Evolutionary conservation across 2,329 filamentous ascomycete genomes (phyloP), one percentile per base, ranked within the genome.

Genomic region (Passalora sequoiae): DNA sequence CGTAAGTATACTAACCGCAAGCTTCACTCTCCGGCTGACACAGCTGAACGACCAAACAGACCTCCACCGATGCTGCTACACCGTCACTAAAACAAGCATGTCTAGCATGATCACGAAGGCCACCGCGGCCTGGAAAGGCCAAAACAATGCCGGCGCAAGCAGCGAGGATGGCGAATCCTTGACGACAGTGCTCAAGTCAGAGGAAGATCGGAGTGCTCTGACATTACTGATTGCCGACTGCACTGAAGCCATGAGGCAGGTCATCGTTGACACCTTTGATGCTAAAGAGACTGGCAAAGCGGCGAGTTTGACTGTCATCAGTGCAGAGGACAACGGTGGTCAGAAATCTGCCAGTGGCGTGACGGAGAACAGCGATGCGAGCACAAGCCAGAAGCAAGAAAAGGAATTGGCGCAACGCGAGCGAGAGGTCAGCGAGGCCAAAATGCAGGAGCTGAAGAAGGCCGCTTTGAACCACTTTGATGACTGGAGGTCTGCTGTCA

Each of bases 401-500:
- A 59, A 57, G 38, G 58, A 60, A 32, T 58, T 66, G 8, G 59
- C 56, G 21, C 55, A 65, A 36, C 58, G 72, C 31, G 66, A 70
- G 56, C 72, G 73, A 51, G 75, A 78, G 47, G 60, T 79, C 7
- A 69, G 68, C 13, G 66, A 66, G 3, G 67, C 68, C 3, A 70
- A 71, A 41, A 73, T 83, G 49, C 68, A 74, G 44, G 82, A 86
- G 55, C 66, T 89, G 56, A 89, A 24, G 68, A 80, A 77, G 50
- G 81, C 84, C 41, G 76, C 81, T 1, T 62, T 94, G 4, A 68
- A 74, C 5, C 81, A 83, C 60, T 94, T 91, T 60, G 80, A 84
- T 45, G 83, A 87, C 51, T 97, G 91, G 91, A 78, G 86, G 56
- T 74, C 79, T 4, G 71, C 73, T 9, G 77, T 95, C 7, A 69